Evolutionary conservation across 2,329 filamentous ascomycete species (phyloP), one percentile per base, ranked within the genome.

Genomic region (Cadophora sp.): DNA sequence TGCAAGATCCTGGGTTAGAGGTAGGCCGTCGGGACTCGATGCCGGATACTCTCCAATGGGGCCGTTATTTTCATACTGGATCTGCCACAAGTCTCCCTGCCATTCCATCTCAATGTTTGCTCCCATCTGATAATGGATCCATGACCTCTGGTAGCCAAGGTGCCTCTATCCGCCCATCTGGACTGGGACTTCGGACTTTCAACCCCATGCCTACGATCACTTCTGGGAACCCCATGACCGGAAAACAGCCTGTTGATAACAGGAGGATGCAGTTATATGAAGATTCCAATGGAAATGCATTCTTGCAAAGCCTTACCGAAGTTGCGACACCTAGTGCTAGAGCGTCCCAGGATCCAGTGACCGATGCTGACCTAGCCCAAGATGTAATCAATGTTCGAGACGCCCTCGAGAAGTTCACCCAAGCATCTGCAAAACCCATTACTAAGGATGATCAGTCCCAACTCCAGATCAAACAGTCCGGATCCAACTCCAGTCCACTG

Each of bases 61-160:
- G 71, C 45, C 68, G 68, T 30, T 70, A 69, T 60, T 67, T 73
- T 9, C 66, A 73, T 66, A 70, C 74, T 59, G 73, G 71, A 53
- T 69, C 72, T 3, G 62, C 27, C 20, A 70, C 55, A 63, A 71
- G 73, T 16, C 55, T 78, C 5, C 77, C 77, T 43, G 73, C 76
- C 30, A 78, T 78, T 56, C 77, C 77, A 16, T 77, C 76, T 7
- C 75, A 78, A 59, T 78, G 76, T 70, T 66, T 78, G n/a, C 68
- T 78, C 9, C 75, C 75, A 13, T 77, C 75, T 16, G 74, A 77
- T n/a, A 72, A 68, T 70, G 74, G 71, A 53, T 77, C 76, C 27
- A 66, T 69, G 59, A 69, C 68, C 36, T 72, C 72, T 20, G 69
- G 69, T 14, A 75, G 73, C 50, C 71, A 74, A 63, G 66, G 71